phyloP scores from a whole-genome alignment of 2,329 filamentous ascomycete genomes.

The Ascochyta rabiei region DNA sequence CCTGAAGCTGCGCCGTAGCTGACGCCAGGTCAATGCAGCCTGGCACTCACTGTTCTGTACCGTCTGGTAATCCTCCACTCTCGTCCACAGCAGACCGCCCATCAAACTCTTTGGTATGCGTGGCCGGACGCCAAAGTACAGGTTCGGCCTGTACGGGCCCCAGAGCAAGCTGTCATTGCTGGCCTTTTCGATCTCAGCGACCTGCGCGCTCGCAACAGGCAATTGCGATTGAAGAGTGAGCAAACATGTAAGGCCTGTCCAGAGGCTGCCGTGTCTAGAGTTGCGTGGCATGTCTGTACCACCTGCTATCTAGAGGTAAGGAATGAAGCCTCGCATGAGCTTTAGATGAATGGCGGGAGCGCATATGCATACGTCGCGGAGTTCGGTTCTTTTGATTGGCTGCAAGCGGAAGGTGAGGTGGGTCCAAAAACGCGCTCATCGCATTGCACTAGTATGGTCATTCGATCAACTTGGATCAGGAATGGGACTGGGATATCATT shows the following conservation, averaged over 20 bases:
- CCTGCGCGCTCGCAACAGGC: slow-evolving; percentile 34
- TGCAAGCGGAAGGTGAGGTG: neutral
- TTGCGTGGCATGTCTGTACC: slow-evolving; percentile 33
- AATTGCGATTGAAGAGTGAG: slow-evolving; percentile 34
- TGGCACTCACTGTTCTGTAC: slow-evolving; percentile 74
- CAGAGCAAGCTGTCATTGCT: slow-evolving; percentile 88
- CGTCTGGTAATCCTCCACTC: slow-evolving; percentile 77
- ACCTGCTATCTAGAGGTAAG: slow-evolving; percentile 18
- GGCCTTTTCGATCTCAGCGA: slow-evolving; percentile 50
- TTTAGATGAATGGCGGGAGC: slow-evolving; percentile 12
- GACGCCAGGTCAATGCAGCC: neutral
- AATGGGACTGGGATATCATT: neutral
- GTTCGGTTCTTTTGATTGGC: slow-evolving; percentile 25
- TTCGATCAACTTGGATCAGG: neutral
- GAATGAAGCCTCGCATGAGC: slow-evolving; percentile 22
- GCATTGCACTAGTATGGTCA: neutral
- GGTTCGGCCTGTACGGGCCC: slow-evolving; percentile 92
- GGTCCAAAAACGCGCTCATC: too few species aligned
- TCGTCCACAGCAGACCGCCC: slow-evolving; percentile 86
- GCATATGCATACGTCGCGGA: slow-evolving; percentile 29
- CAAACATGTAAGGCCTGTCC: slow-evolving; percentile 29
- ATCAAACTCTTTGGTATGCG: slow-evolving; percentile 80
- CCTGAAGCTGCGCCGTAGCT: neutral
- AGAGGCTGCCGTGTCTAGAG: slow-evolving; percentile 26
- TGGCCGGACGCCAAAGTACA: slow-evolving; percentile 91